A percentile compares a stretch with the other conserved stretches of the same genome.
Evolutionary conservation across 495 filamentous ascomycete genomes (phyloP).

Genomic region (Neurospora discreta): DNA sequence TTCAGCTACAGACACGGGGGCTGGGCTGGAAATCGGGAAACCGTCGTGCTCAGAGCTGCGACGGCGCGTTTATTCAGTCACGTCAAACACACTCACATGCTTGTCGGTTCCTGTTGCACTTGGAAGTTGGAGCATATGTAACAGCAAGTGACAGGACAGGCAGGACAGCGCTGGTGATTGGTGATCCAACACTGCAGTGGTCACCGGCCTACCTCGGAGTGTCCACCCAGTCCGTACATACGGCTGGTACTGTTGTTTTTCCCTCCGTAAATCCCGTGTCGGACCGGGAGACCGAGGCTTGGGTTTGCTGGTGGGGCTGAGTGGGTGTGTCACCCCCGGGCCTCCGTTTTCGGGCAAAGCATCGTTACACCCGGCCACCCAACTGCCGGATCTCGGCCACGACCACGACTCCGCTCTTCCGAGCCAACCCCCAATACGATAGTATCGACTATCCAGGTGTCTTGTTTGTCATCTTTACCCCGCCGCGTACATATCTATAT

Average conservation of each 20-base stretch:
- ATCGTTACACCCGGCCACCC: neutral
- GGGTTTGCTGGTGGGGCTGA: neutral
- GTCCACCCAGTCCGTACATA: neutral
- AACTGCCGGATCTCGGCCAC: neutral
- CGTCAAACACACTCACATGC: neutral
- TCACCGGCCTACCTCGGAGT: neutral
- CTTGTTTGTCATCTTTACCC: neutral
- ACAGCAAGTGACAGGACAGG: neutral
- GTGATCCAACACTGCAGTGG: neutral
- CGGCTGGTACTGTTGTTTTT: neutral
- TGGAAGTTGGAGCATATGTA: neutral
- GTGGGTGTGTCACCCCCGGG: neutral
- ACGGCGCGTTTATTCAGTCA: neutral
- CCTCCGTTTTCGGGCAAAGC: neutral
- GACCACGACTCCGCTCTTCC: neutral
- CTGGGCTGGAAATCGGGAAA: neutral
- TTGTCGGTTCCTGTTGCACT: neutral
- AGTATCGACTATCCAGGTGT: neutral
- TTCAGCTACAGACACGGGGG: neutral
- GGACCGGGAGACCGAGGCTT: neutral
- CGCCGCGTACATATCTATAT: neutral
- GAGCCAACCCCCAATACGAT: neutral
- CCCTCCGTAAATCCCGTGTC: neutral
- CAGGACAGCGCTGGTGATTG: neutral
- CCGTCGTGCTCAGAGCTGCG: neutral